These are phyloP conservation scores for Acer yangbiense DNA, from an alignment of 345 rosid genomes.

Conservation along the genomic window DNA sequence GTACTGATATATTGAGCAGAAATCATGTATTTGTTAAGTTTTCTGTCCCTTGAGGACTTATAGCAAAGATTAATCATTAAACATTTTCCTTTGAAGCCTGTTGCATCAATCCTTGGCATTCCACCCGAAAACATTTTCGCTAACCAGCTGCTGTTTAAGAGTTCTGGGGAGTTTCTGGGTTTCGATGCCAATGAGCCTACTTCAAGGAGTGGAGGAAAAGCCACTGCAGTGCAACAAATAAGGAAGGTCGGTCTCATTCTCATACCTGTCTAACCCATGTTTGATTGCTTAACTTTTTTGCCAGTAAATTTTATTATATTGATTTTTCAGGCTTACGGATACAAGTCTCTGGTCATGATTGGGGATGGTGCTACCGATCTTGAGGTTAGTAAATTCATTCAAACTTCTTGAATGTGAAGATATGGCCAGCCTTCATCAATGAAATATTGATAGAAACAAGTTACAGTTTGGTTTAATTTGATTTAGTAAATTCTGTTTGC, in stretches of 20 bases:
- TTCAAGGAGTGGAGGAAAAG: conserved; percentile 97
- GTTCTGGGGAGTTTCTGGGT: conserved; percentile 72
- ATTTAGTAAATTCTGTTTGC: neutral
- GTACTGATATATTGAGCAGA: neutral
- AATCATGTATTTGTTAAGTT: neutral
- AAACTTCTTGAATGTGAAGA: neutral
- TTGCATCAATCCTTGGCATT: conserved; percentile 83
- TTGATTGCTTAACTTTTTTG: conserved; percentile 11
- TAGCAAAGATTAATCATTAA: conserved; percentile 1
- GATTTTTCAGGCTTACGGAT: conserved; percentile 57
- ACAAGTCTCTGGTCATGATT: conserved; percentile 82
- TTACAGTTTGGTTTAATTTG: neutral
- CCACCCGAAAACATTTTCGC: conserved; percentile 83
- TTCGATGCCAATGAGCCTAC: conserved; percentile 90
- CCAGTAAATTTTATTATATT: conserved; percentile 23
- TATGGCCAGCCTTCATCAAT: neutral
- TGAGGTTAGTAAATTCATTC: conserved; percentile 53
- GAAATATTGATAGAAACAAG: neutral
- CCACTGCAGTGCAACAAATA: conserved; percentile 84
- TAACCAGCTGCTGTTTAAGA: conserved; percentile 74
- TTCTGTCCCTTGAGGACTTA: neutral
- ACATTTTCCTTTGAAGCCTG: conserved; percentile 59
- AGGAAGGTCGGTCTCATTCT: conserved; percentile 51
- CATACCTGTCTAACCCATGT: conserved; percentile 3
- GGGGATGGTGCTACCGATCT: conserved; percentile 99